phyloP scores from a whole-genome alignment of 2,329 filamentous ascomycete species.

The Akanthomyces uredinophilus region DNA sequence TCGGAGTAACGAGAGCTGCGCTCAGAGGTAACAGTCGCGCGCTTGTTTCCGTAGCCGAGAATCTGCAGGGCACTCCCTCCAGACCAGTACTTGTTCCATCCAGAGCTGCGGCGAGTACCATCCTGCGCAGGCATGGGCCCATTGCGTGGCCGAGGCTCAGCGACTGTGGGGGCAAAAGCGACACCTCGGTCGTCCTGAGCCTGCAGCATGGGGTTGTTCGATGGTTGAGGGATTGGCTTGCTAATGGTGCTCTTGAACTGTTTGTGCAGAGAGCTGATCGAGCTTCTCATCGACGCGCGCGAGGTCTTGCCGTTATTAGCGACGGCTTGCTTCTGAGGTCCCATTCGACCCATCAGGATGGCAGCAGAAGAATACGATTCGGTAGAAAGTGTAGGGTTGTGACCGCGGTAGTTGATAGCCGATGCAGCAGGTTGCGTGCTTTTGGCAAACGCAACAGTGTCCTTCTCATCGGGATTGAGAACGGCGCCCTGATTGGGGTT shows the following conservation, averaged over 20 bases:
- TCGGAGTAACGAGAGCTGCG: constrained; percentile 52
- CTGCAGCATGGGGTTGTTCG: constrained; percentile 28
- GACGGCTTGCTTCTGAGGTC: constrained; percentile 36
- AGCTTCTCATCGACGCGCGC: constrained; percentile 45
- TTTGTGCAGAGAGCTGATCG: constrained; percentile 52
- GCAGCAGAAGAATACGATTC: constrained; percentile 60
- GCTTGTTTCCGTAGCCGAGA: constrained; percentile 52
- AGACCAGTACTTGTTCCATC: constrained; percentile 75
- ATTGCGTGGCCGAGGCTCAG: constrained; percentile 32
- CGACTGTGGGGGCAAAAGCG: constrained; percentile 31
- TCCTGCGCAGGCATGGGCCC: constrained; percentile 33
- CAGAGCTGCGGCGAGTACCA: constrained; percentile 57
- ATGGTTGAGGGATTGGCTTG: constrained; percentile 51
- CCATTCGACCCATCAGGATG: constrained; percentile 60
- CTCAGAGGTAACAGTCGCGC: constrained; percentile 50
- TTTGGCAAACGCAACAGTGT: constrained; percentile 43
- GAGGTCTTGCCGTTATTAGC: constrained; percentile 51
- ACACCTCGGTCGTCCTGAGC: constrained; percentile 39
- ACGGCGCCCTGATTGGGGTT: constrained; percentile 36
- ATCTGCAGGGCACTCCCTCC: constrained; percentile 65
- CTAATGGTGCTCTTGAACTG: constrained; percentile 59
- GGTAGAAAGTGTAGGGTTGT: constrained; percentile 48
- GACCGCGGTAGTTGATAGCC: constrained; percentile 41
- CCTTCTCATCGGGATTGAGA: constrained; percentile 52
- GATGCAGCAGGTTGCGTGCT: constrained; percentile 33